Base-by-base conservation (phyloP, 768 basidiomycete genomes). In the Boletus insuetus region DNA sequence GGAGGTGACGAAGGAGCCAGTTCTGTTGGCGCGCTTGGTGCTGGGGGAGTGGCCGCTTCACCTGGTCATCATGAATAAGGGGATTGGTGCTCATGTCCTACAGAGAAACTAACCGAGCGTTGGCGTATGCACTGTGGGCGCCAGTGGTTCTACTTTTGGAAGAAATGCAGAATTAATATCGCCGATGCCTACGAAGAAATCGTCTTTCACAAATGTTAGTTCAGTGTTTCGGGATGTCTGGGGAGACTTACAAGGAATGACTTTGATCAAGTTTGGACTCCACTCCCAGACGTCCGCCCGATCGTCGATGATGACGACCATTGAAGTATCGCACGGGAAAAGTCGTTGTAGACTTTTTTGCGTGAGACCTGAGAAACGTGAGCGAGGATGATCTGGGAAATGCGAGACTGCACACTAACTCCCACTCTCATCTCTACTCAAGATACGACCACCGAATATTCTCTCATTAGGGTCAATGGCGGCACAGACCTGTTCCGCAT, bases 261-360 rank as follows among this genome's bases (percentile, higher is more conserved):
- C 96, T 77, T 98, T 96, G 68, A 98, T 82, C 38, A 99, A 79
- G 72, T 99, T 98, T 3, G 95, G 94, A 65, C 91, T 91, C 84
- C 94, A 94, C 65, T 94, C 91, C 97, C 97, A 99, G 32, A 99
- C 96, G 67, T 99, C 97, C 4, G 93, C 89, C 24, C 97, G 86
- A 74, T 99, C 97, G 72, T 99, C 97, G 55, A 99, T 98, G 63
- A 99, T 91, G 61, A 98, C 96, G 2, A 98, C 96, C 96, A 97
- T 99, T 24, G 92, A 94, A 38, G 91, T 94, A 72, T 98, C 96
- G 53, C 91, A 94, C 7, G 97, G 97, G 68, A 99, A 99, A 46
- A 99, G 73, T 29, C 97, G 80, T 68, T 93, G 86, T 22, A 99
- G 73, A 66, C 86, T 92, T 74, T 99, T 99, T 70, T 91, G 87